These are phyloP conservation scores for Piper longum DNA, from an alignment of 164 flowering plant species.

Conservation along the genomic window DNA sequence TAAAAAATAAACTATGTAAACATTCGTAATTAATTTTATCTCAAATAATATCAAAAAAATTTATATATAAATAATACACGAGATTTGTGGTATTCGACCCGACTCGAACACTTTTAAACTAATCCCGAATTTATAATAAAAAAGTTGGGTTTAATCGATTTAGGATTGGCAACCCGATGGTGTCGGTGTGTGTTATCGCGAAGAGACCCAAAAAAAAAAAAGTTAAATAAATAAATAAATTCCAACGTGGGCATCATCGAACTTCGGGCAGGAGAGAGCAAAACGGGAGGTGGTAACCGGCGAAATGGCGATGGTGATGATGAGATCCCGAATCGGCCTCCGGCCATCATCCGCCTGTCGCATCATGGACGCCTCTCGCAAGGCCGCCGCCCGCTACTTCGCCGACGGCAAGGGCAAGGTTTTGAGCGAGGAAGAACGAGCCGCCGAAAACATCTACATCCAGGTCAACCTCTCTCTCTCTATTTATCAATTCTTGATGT, in stretches of 20 bases:
- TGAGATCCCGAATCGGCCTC: not conserved
- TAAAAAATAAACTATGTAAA: too few species aligned
- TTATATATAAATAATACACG: too few species aligned
- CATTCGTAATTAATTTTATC: too few species aligned
- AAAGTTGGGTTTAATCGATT: too few species aligned
- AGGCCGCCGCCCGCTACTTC: conserved; percentile 6
- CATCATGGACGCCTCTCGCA: conserved; percentile 1
- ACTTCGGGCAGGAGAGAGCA: not conserved
- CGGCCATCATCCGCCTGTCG: not conserved
- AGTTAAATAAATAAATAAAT: too few species aligned
- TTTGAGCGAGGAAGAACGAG: conserved; percentile 12
- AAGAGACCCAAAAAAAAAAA: too few species aligned
- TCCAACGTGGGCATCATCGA: not conserved
- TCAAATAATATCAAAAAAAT: too few species aligned
- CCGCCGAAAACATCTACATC: conserved; percentile 10
- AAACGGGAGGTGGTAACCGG: not conserved
- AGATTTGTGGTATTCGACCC: too few species aligned
- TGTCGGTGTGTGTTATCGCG: too few species aligned
- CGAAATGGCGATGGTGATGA: conserved; percentile 5
- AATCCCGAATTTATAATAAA: too few species aligned
- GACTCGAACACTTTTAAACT: too few species aligned
- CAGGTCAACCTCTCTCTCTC: conserved; percentile 3
- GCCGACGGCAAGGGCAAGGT: conserved; percentile 7
- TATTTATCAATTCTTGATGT: not conserved
- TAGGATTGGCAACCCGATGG: too few species aligned